Percentiles rank a stretch among this genome's conserved stretches.
Conservation (phyloP, 495 filamentous ascomycete genomes). For the Talaromyces proteolyticus region DNA sequence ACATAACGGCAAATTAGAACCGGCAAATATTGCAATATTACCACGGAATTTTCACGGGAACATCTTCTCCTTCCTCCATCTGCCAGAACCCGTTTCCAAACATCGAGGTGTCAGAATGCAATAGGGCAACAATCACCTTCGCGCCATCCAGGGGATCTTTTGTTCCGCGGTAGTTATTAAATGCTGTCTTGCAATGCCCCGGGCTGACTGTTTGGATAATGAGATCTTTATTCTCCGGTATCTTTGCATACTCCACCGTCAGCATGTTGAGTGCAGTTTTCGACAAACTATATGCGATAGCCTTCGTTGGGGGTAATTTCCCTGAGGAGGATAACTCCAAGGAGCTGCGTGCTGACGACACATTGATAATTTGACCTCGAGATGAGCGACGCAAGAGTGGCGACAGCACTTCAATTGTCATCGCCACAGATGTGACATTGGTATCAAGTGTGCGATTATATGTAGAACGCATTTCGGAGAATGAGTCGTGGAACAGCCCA, state of each 20-base stretch:
- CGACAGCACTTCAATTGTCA: background rate
- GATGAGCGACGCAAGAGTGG: background rate
- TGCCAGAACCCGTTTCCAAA: background rate
- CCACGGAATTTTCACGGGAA: background rate
- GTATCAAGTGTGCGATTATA: background rate
- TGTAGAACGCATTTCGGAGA: background rate
- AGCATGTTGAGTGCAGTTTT: conserved; percentile 47
- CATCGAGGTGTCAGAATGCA: background rate
- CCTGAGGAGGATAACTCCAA: background rate
- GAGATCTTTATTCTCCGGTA: conserved; percentile 33
- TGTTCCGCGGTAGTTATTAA: background rate
- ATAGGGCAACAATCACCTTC: background rate
- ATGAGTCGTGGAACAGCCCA: background rate
- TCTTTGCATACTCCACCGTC: conserved; percentile 39
- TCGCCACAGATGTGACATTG: background rate
- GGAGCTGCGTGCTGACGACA: background rate
- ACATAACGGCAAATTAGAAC: no score
- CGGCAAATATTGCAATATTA: background rate
- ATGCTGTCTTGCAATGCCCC: conserved; percentile 12
- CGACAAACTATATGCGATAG: conserved; percentile 39
- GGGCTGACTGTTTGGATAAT: conserved; percentile 36
- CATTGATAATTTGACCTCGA: background rate
- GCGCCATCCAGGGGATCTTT: background rate
- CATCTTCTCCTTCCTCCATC: background rate
- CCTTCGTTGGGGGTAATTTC: background rate